Evolutionary conservation across 2,329 filamentous ascomycete species (phyloP).

Genomic region (Exserohilum rostratum): DNA sequence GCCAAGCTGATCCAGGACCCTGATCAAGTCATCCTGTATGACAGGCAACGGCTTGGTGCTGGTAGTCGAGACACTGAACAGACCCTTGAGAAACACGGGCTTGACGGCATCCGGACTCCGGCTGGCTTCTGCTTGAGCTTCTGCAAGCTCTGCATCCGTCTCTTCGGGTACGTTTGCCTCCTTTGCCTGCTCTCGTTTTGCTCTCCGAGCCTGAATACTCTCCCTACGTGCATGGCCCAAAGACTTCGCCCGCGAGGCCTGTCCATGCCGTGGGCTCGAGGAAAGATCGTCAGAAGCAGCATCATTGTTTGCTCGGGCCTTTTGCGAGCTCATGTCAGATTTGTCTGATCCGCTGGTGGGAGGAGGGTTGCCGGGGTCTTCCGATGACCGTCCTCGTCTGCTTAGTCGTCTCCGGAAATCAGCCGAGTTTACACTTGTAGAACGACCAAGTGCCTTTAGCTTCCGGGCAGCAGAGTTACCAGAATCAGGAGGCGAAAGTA

Average conservation of each 20-base stretch:
- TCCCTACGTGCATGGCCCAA: constrained; percentile 87
- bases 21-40: constrained; percentile 88
- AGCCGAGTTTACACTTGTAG: constrained; percentile 89
- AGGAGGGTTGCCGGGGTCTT: constrained; percentile 66
- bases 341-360: constrained; percentile 81
- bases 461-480: constrained; percentile 62
- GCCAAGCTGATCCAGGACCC: constrained; percentile 83
- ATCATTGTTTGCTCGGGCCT: constrained; percentile 55
- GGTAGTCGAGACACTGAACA: constrained; percentile 97
- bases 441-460: constrained; percentile 75
- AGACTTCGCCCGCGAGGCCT: constrained; percentile 72
- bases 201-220: constrained; percentile 86
- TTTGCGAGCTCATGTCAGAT: constrained; percentile 60
- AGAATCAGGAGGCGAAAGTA: constrained; percentile 75
- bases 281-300: constrained; percentile 58
- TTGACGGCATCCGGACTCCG: constrained; percentile 80
- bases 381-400: constrained; percentile 61
- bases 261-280: constrained; percentile 36
- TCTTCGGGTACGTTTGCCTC: constrained; percentile 88
- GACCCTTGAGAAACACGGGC: constrained; percentile 91
- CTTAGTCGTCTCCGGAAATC: constrained; percentile 73
- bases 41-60: constrained; percentile 86
- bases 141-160: constrained; percentile 77
- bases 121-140: constrained; percentile 58
- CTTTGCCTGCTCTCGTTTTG: constrained; percentile 72